Evolutionary conservation across 495 filamentous ascomycete genomes (phyloP), one percentile per base, ranked within the genome.

Genomic region (Lepidopterella palustris): DNA sequence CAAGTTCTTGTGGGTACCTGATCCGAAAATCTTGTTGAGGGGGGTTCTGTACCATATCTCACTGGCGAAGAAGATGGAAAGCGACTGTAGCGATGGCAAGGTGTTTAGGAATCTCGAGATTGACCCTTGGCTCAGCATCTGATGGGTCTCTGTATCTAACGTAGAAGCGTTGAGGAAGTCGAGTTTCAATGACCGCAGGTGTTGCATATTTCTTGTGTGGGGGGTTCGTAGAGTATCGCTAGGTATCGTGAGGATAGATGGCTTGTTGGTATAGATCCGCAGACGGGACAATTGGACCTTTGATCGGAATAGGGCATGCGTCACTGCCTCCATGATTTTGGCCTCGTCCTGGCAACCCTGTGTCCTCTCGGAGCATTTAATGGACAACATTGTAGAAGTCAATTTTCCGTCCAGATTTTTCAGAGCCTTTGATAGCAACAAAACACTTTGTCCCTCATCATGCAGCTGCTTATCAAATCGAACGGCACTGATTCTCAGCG

Each of bases 21-120:
- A 27, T 6, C 58, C 58, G n/a, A 60, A 20, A 6, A 60, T 15
- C 13, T 25, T 39, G 4, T 48, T 55, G 9, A 60, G 39, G 5
- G 58, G 58, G 9, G 58, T 26, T 32, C 58, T 50, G 42, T 60
- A 60, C 58, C 58, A 60, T 10, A 60, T 55, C 24, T 60, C 58
- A 2, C 25, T 60, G 6, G 58, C 50, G 28, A 60, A 60, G 26
- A 54, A 54, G 47, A 60, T 55, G n/a, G 58, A 60, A 5, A 60
- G 49, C 23, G 42, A 11, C 26, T 60, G 28, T 4, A 60, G 50
- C 29, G 35, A 27, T 6, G 51, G 58, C 26, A 55, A 47, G 35
- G 49, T 40, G 21, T 25, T 28, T 27, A 60, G 31, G 27, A 45
- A 60, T 4, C 29, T 21, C 1, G 49, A 31, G 25, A 60, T 55